Base-by-base conservation (phyloP, 371 early-diverging fungal species). In the Mortierella sp. region DNA sequence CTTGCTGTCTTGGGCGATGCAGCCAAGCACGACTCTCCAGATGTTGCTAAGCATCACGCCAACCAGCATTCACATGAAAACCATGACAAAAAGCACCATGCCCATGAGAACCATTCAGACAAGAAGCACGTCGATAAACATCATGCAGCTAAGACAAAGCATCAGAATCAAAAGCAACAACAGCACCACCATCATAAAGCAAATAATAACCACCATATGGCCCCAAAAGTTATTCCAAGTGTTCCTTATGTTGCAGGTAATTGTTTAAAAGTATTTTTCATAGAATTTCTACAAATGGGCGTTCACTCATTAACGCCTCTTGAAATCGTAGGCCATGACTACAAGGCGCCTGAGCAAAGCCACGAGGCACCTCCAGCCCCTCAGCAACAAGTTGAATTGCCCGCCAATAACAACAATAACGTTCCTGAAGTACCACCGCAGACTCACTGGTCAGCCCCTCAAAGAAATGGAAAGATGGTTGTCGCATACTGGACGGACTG, bases 401-500 rank as follows among this genome's bases (percentile, higher is more conserved):
- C 58, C 12, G 45, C 45, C 2, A 45, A n/a, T 45, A 45, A 45
- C 45, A 45, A 45, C 45, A 45, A 45, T 13, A 45, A 45, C n/a
- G 15, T 57, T 10, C 58, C 58, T 57, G 58, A 57, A n/a, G 34
- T 34, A 19, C 32, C 2, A 53, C 54, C 23, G 26, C 34, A 35
- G 22, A 62, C 19, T 45, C 45, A 12, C n/a, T 45, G 51, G 51
- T 23, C 26, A 23, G 23, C 7, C 23, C 51, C 40, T 51, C 49
- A 42, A n/a, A 62, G 22, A 22, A 68, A 55, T 1, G 63, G 65
- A 31, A 81, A 72, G 56, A 81, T 73, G 81, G 73, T 81, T 3
- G 66, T 82, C 15, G 82, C 76, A 5, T 82, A 82, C 61, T 82
- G 72, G 72, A 72, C 82, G 19, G 82, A 82, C 53, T 82, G 76